Evolutionary conservation across 2,329 filamentous ascomycete species (phyloP).

Genomic region (Ophiostoma montium): DNA sequence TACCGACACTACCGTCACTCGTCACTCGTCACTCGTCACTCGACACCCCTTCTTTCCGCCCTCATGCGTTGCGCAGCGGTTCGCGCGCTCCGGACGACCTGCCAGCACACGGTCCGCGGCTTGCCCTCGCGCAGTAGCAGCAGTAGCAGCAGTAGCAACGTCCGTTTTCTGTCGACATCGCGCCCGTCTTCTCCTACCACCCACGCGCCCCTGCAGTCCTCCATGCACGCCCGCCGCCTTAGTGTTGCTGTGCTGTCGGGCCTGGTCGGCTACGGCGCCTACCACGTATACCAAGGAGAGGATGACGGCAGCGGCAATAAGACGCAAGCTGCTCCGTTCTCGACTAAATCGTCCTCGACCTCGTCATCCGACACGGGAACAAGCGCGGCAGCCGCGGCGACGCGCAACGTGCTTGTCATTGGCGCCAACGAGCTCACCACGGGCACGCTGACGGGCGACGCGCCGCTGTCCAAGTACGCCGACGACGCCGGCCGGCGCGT

Average conservation of each 20-base stretch:
- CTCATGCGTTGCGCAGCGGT: conserved; percentile 62
- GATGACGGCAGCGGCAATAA: background rate
- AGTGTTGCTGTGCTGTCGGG: conserved; percentile 53
- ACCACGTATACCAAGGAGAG: conserved; percentile 51
- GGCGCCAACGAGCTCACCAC: conserved; percentile 85
- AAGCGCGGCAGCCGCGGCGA: conserved; percentile 15
- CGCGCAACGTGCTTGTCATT: conserved; percentile 66
- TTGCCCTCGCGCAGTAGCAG: conserved; percentile 1
- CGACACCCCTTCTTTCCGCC: background rate
- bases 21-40: too few species aligned
- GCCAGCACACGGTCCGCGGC: conserved; percentile 46
- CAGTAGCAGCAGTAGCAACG: background rate
- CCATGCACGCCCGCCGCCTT: conserved; percentile 62
- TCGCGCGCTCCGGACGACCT: conserved; percentile 53
- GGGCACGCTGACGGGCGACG: conserved; percentile 70
- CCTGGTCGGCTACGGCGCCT: conserved; percentile 62
- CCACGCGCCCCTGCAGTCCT: conserved; percentile 40
- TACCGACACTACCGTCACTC: too few species aligned
- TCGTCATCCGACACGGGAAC: conserved; percentile 15
- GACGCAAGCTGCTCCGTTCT: conserved; percentile 4
- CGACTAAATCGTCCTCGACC: conserved; percentile 1
- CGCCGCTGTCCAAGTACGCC: conserved; percentile 75
- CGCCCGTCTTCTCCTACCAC: conserved; percentile 4
- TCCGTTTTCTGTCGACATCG: background rate
- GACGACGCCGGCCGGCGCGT: conserved; percentile 75